Percentiles rank a stretch among this genome's conserved stretches.
Evolutionary conservation across 2,329 filamentous ascomycete genomes (phyloP).

Genomic region (Neophaeococcomyces aloes): DNA sequence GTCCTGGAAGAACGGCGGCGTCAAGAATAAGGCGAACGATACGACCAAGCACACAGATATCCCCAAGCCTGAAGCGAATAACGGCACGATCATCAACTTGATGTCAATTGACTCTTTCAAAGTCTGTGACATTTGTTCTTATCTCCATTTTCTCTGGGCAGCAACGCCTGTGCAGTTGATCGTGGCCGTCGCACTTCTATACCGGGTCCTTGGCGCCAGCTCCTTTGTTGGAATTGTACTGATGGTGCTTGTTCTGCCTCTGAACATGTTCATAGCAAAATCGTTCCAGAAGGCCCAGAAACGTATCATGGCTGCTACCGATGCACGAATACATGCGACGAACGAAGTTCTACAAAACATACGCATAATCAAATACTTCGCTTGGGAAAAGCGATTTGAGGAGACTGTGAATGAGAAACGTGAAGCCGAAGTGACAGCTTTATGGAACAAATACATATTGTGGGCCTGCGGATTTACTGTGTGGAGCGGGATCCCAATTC

Average conservation of each 20-base stretch:
- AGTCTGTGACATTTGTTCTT: conserved; percentile 86
- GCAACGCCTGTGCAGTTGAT: conserved; percentile 79
- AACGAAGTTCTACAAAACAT: conserved; percentile 98
- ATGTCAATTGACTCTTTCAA: conserved; percentile 99
- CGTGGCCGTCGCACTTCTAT: conserved; percentile 71
- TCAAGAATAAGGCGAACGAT: conserved; percentile 19
- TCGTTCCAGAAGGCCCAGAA: conserved; percentile 82
- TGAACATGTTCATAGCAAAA: conserved; percentile 81
- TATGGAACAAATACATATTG: conserved; percentile 75
- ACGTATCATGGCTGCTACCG: conserved; percentile 81
- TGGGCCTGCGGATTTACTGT: conserved; percentile 88
- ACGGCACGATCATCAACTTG: conserved; percentile 97
- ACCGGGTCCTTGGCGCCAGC: conserved; percentile 80
- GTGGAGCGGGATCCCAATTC: conserved; percentile 89
- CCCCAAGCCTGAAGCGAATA: conserved; percentile 66
- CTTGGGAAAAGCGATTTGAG: conserved; percentile 89
- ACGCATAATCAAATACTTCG: conserved; percentile 98
- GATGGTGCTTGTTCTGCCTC: conserved; percentile 76
- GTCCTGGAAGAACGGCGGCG: conserved; percentile 44
- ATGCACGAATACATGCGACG: conserved; percentile 89
- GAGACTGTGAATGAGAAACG: conserved; percentile 83
- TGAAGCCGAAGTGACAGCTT: conserved; percentile 60
- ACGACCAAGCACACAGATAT: conserved; percentile 21
- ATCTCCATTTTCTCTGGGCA: conserved; percentile 91
- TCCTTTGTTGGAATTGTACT: conserved; percentile 86